Evolutionary conservation across 495 filamentous ascomycete genomes (phyloP), one percentile per base, ranked within the genome.

Genomic region (Annulohypoxylon nitens): DNA sequence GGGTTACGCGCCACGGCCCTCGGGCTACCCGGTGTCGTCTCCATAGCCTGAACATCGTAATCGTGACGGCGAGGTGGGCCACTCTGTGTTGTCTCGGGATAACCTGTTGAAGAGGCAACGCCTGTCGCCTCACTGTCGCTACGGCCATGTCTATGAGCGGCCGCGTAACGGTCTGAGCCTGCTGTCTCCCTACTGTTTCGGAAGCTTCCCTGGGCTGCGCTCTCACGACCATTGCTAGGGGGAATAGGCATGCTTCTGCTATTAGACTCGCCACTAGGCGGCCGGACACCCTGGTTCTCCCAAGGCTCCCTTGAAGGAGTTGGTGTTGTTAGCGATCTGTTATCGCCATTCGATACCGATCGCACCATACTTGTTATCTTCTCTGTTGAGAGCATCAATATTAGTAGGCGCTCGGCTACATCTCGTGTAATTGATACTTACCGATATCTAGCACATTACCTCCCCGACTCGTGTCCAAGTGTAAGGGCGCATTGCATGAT

Each of bases 1-100:
- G 97, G 95, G 67, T 97, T 98, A 73, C 90, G 92, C n/a, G 89
- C 87, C 20, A 90, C 79, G 62, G 88, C 84, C 47, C 93, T 88
- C 7, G 94, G 92, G 79, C 88, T 93, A 73, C 88, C 89, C 26
- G 97, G 82, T 48, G 90, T 93, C 1, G 93, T 93, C 81, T 98
- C 95, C 94, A 97, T 97, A 11, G 95, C 93, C 76, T 98, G 95
- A 25, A 97, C 89, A 79, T 99, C 96, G 77, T 97, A 98, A 75
- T 98, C 96, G 76, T 98, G 95, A 60, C 94, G 89, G 69, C 95
- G 84, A 43, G 85, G 84, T 18, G 87, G 85, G 12, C 86, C 86
- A 72, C 86, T 88, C 65, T 84, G 84, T 6, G 81, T 79, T 10
- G 88, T 87, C 25, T 95, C 93, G 47, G 89, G 87, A 75, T 95